Evolutionary conservation across 2,329 filamentous ascomycete genomes (phyloP), one percentile per base, ranked within the genome.

Genomic region (Aspergillus sp.): DNA sequence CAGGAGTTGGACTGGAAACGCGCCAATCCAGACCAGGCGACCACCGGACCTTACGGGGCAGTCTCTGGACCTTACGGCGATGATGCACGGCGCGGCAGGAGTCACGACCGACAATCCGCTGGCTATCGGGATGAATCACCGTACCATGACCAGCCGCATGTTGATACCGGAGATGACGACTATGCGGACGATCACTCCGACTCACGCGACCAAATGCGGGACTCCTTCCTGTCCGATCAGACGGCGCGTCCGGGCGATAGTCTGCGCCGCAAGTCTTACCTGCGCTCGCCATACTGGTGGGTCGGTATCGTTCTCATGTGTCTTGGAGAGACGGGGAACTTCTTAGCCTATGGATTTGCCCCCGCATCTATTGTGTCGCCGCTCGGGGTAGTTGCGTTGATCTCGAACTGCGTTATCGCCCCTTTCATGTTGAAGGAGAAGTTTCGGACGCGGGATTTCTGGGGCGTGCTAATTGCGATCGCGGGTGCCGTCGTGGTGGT

Each of bases 361-460:
- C 94, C 94, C 3, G 94, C 94, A 7, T 97, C 94, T 13, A 96
- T 99, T 63, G 94, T 99, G 40, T 96, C 92, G 32, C 94, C 94
- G 0, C 79, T 99, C 5, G 94, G 94, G 9, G 94, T 99, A n/a
- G 94, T 99, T 11, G 94, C 94, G 2, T 78, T 99, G 56, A 86
- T 99, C 43, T 96, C 92, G 42, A 99, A 99, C 73, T 99, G 94
- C 72, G 83, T 99, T 54, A 96, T 99, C 67, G 94, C 94, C 2
- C 94, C 94, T 0, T 85, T 94, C 56, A 86, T 99, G 79, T 86
- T 99, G 60, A 92, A 96, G 66, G 94, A 99, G 74, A 81, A 79
- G 47, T 96, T 99, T 65, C 86, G 94, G 32, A 80, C 80, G 61
- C 84, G 90, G 47, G 94, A 99, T 71, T 87, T 91, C 44, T 85